Evolutionary conservation across 2,329 filamentous ascomycete species (phyloP).

Genomic region (Fusarium lateritium): DNA sequence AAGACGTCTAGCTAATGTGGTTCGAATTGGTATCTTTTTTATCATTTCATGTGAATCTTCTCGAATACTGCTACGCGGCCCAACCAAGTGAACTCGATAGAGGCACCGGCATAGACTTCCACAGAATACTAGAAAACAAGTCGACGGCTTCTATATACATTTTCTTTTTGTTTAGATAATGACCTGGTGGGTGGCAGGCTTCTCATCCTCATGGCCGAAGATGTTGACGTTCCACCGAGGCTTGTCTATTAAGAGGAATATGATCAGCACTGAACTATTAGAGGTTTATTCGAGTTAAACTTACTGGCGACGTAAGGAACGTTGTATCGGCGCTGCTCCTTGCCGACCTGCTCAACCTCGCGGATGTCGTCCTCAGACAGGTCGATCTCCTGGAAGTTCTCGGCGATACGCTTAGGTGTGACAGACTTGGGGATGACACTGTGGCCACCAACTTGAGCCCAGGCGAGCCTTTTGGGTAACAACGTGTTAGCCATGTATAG

Average conservation of each 20-base stretch:
- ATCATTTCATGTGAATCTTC: too few species aligned
- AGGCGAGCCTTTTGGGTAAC: conserved; percentile 56
- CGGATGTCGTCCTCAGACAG: conserved; percentile 60
- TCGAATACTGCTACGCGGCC: too few species aligned
- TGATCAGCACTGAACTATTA: not conserved
- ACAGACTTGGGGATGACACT: conserved; percentile 83
- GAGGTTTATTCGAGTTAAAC: not conserved
- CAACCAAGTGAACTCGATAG: too few species aligned
- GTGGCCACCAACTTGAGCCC: conserved; percentile 71
- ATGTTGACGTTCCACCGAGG: conserved; percentile 22
- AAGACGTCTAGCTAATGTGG: too few species aligned
- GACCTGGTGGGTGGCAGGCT: conserved; percentile 16
- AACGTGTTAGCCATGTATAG: not conserved
- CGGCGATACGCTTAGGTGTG: conserved; percentile 74
- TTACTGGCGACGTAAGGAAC: conserved; percentile 14
- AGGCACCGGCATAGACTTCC: too few species aligned
- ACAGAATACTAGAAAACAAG: too few species aligned
- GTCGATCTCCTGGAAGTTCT: conserved; percentile 77
- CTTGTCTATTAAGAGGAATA: conserved; percentile 2
- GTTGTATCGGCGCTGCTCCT: conserved; percentile 30
- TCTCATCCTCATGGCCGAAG: conserved; percentile 14
- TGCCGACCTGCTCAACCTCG: conserved; percentile 15
- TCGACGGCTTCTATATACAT: not conserved
- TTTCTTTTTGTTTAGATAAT: conserved; percentile 6
- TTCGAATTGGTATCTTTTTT: too few species aligned